Conservation (phyloP, 73 alveolate species). For the Symbiodinium natans region DNA sequence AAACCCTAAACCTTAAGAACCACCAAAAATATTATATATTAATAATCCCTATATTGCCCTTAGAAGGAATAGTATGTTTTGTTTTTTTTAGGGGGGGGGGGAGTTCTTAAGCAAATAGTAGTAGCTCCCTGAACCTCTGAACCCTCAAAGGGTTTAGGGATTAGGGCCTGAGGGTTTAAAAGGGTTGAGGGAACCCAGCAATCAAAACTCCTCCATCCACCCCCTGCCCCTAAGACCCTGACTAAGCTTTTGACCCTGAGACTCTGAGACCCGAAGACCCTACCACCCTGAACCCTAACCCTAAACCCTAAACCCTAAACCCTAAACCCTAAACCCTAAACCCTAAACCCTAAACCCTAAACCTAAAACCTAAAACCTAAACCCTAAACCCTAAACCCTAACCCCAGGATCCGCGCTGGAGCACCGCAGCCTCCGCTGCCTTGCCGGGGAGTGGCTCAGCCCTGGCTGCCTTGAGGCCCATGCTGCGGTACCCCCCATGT, state of each 20-base stretch:
- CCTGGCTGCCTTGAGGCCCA: conserved; percentile 55
- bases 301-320: not conserved
- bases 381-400: not conserved
- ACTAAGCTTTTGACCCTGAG: too few species aligned
- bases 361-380: not conserved
- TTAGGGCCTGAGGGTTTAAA: not conserved
- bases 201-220: too few species aligned
- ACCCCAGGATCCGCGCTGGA: not conserved
- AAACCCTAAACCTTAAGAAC: not conserved
- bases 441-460: conserved; percentile 77
- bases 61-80: too few species aligned
- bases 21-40: not conserved
- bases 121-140: not conserved
- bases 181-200: too few species aligned
- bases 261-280: too few species aligned
- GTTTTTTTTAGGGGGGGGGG: too few species aligned
- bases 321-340: not conserved
- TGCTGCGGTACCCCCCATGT: not conserved
- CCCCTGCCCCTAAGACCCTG: too few species aligned
- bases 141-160: not conserved
- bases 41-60: too few species aligned
- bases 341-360: not conserved
- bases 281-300: too few species aligned
- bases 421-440: conserved; percentile 68
- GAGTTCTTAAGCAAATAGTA: too few species aligned